Conservation (phyloP, 805 yeast genomes). For the Schizosaccharomyces cryophilus region DNA sequence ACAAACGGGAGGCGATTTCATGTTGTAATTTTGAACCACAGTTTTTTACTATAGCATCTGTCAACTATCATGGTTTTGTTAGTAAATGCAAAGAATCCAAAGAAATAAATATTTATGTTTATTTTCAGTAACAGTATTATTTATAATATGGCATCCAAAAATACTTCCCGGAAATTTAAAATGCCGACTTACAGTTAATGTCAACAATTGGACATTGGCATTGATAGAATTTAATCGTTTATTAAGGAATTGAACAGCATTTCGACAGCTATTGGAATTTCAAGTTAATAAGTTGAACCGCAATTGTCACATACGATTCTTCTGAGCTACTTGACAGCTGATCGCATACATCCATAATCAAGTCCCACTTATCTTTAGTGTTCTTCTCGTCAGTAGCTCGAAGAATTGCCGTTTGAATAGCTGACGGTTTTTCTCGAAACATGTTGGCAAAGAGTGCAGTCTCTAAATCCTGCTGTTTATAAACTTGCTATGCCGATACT, state of each 20-base stretch:
- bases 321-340: slow-evolving; percentile 36
- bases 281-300: background rate
- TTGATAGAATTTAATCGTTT: slow-evolving; percentile 26
- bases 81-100: background rate
- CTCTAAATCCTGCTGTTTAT: too few relatives aligned
- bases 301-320: slow-evolving; percentile 15
- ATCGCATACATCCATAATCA: slow-evolving; percentile 42
- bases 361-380: slow-evolving; percentile 44
- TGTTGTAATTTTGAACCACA: slow-evolving; percentile 48
- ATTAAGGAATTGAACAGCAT: slow-evolving; percentile 23
- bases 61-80: slow-evolving; percentile 8
- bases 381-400: slow-evolving; percentile 43
- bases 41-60: slow-evolving; percentile 45
- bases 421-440: background rate
- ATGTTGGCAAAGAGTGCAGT: background rate
- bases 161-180: background rate
- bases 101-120: background rate
- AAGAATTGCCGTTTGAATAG: background rate
- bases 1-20: slow-evolving; percentile 32
- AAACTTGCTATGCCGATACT: too few relatives aligned
- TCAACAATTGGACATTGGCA: slow-evolving; percentile 41
- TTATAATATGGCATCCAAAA: background rate
- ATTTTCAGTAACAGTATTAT: background rate
- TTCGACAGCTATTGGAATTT: slow-evolving; percentile 14
- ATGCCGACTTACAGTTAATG: slow-evolving; percentile 17